phyloP scores from a whole-genome alignment of 345 rosid species.

The Turnera subulata region DNA sequence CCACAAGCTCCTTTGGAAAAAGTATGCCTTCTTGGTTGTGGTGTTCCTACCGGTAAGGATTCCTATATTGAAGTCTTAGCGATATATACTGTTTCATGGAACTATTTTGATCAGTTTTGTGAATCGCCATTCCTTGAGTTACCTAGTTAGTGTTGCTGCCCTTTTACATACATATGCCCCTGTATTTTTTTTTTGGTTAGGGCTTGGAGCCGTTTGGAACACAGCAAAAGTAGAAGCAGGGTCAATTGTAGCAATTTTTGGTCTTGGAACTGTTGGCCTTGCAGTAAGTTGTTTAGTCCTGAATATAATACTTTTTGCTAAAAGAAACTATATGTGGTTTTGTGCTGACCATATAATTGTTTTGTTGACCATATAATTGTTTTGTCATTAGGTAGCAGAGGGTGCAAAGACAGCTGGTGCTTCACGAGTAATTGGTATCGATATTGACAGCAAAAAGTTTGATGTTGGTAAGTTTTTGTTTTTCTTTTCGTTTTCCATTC shows the following conservation, averaged over 20 bases:
- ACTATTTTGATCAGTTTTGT: no score
- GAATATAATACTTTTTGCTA: background rate
- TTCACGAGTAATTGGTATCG: slow-evolving; percentile 88
- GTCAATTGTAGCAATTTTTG: slow-evolving; percentile 84
- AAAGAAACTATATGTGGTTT: background rate
- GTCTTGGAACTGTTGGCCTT: slow-evolving; percentile 99
- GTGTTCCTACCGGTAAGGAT: slow-evolving; percentile 89
- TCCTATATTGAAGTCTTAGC: no score
- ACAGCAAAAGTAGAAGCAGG: slow-evolving; percentile 97
- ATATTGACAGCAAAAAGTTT: slow-evolving; percentile 78
- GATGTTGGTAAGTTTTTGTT: slow-evolving; percentile 44
- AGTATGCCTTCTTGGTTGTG: slow-evolving; percentile 99
- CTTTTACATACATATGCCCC: background rate
- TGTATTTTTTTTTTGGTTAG: slow-evolving; percentile 38
- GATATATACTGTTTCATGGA: no score
- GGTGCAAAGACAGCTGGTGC: slow-evolving; percentile 99
- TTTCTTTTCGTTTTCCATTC: background rate
- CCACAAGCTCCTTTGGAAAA: slow-evolving; percentile 90
- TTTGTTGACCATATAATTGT: background rate
- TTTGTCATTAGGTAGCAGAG: slow-evolving; percentile 71
- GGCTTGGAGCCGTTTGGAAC: slow-evolving; percentile 99
- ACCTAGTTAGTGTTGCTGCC: background rate
- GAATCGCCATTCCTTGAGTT: background rate
- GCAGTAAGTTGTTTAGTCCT: slow-evolving; percentile 54
- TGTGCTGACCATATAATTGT: background rate